Evolutionary conservation across 2,329 filamentous ascomycete species (phyloP).

Genomic region (Myriosclerotinia scirpicola): DNA sequence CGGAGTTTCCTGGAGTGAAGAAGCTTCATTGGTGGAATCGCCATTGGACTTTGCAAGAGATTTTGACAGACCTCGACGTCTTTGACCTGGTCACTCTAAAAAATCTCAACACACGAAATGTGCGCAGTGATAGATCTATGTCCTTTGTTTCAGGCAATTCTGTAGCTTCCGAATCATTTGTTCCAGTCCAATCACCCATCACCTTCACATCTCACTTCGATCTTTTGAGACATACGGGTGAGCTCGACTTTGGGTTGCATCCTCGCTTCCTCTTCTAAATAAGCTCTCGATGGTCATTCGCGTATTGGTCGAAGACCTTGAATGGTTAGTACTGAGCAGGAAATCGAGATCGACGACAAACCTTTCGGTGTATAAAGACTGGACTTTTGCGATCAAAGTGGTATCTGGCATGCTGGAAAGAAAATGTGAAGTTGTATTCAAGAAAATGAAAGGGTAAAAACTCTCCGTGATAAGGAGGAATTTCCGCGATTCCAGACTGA

Average conservation of each 20-base stretch:
- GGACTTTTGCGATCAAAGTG: background rate
- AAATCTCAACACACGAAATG: background rate
- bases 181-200: slow-evolving; percentile 50
- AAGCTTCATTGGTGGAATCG: background rate
- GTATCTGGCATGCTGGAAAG: background rate
- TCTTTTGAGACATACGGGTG: background rate
- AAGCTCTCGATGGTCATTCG: background rate
- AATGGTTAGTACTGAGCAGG: background rate
- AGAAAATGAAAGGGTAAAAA: background rate
- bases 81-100: slow-evolving; percentile 3
- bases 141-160: slow-evolving; percentile 49
- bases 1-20: background rate
- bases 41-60: background rate
- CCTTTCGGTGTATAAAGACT: background rate
- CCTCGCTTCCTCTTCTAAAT: background rate
- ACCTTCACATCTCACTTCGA: slow-evolving; percentile 43
- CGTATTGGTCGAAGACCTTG: background rate
- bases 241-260: background rate
- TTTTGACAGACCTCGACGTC: background rate
- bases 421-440: background rate
- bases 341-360: background rate
- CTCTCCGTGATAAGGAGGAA: no score
- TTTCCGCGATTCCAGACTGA: background rate
- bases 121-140: slow-evolving; percentile 39
- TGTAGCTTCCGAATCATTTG: slow-evolving; percentile 46